Evolutionary conservation across 148 eudicot species (phyloP), one percentile per base, ranked within the genome.

Genomic region (Vaccinium myrtillus): DNA sequence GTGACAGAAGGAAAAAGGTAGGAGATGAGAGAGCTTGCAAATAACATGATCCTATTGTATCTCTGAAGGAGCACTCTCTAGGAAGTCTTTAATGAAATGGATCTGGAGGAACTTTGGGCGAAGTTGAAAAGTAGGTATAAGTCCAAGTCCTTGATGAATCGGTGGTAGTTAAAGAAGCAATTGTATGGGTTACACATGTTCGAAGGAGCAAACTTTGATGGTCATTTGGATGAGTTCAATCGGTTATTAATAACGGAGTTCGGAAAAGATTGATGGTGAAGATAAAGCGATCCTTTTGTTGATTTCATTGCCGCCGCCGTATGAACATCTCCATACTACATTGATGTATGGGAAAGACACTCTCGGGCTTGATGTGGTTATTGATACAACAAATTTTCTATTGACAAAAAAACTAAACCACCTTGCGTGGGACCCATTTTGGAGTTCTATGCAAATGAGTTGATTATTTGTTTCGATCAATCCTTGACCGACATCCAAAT

Each of bases 21-120:
- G 14, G 79, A 76, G 79, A 43, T 48, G 79, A 43, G 27, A 43
- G 51, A 49, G 4, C n/a, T 75, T 49, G 79, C 79, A 43, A 75
- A 49, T 19, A 75, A 4, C 49, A 75, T 2, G 2, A 75, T 75
- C 6, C 27, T 46, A 12, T 43, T 76, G 27, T 76, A 48, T n/a
- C 30, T 76, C 12, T 6, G 3, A 15, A 70, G 30, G 13, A 32
- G 39, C 46, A 59, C 25, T 19, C 23, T 59, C 8, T 9, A 1
- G 18, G 65, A 59, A 59, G 23, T 59, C 7, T 18, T 70, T 6
- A 70, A 70, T 70, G 75, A 70, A 70, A 30, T 1, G 2, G 19
- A 70, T 27, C 21, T 3, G 1, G 46, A 19, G 2, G 18, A 70
- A 5, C 3, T 70, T 11, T 30, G 75, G 43, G 75, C 75, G 0